Percentiles rank a stretch among this genome's conserved stretches.
Conservation (phyloP, 371 early-diverging fungal genomes). For the Mortierella sp. region DNA sequence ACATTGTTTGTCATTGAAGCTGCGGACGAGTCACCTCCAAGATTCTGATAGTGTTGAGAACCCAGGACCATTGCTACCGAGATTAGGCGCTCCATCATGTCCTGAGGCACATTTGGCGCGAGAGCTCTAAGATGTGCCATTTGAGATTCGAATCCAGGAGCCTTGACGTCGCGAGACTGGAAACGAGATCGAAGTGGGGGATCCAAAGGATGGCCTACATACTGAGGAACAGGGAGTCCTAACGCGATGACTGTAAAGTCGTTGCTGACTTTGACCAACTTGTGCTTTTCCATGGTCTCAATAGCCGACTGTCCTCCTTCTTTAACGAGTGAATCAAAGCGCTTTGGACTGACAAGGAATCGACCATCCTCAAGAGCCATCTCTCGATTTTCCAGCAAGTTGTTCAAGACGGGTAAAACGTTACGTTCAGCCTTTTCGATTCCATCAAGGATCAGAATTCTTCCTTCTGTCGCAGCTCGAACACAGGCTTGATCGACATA, state of each 20-base stretch:
- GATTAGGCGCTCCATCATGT: slow-evolving; percentile 72
- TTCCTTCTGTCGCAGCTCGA: slow-evolving; percentile 84
- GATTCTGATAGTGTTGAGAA: slow-evolving; percentile 54
- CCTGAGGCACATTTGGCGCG: slow-evolving; percentile 63
- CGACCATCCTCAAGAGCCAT: slow-evolving; percentile 90
- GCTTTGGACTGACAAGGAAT: slow-evolving; percentile 78
- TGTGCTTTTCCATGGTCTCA: slow-evolving; percentile 64
- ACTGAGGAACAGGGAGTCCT: slow-evolving; percentile 85
- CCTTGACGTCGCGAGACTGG: slow-evolving; percentile 76
- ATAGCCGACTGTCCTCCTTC: slow-evolving; percentile 58
- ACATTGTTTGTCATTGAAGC: slow-evolving; percentile 61
- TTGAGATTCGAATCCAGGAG: slow-evolving; percentile 73
- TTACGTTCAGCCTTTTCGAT: slow-evolving; percentile 91
- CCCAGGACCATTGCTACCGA: slow-evolving; percentile 76
- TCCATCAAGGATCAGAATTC: slow-evolving; percentile 85
- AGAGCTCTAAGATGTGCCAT: slow-evolving; percentile 54
- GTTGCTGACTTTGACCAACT: slow-evolving; percentile 79
- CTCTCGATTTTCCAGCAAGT: slow-evolving; percentile 89
- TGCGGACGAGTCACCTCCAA: slow-evolving; percentile 50
- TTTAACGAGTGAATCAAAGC: slow-evolving; percentile 64
- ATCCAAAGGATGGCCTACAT: slow-evolving; percentile 85
- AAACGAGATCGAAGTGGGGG: slow-evolving; percentile 89
- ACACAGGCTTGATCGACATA: slow-evolving; percentile 87
- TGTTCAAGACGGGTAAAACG: slow-evolving; percentile 89
- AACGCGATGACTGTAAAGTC: slow-evolving; percentile 84